phyloP scores from a whole-genome alignment of 805 yeast species.

The Teunomyces cretensis region DNA sequence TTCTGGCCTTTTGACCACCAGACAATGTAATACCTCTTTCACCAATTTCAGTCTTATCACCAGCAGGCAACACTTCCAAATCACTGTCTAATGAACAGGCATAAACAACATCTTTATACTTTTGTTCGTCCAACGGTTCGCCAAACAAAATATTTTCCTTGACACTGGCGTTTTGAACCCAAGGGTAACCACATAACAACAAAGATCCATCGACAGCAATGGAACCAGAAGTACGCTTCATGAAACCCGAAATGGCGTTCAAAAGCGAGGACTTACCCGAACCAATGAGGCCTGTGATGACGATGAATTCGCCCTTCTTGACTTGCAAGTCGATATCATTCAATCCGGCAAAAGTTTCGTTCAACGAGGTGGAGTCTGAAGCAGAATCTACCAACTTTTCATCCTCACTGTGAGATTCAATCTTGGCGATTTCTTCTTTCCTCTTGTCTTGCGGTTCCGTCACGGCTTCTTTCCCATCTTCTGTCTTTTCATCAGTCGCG shows the following conservation, averaged over 20 bases:
- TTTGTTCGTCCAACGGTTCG: conserved; percentile 44
- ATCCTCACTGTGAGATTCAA: not conserved
- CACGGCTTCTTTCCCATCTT: conserved; percentile 9
- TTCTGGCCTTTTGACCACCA: conserved; percentile 89
- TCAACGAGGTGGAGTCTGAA: conserved; percentile 5
- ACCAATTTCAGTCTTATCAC: conserved; percentile 79
- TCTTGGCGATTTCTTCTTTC: conserved; percentile 3
- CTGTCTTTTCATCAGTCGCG: conserved; percentile 18
- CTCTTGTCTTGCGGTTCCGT: conserved; percentile 22
- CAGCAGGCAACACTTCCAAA: conserved; percentile 65
- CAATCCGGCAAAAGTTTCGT: conserved; percentile 42
- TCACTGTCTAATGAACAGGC: conserved; percentile 72
- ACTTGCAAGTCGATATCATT: conserved; percentile 52
- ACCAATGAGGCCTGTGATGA: conserved; percentile 79
- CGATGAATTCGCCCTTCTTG: conserved; percentile 66
- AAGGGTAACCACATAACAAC: conserved; percentile 63
- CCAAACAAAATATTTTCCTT: conserved; percentile 77
- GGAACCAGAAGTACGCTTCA: conserved; percentile 55
- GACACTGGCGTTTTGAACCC: conserved; percentile 83
- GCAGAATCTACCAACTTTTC: conserved; percentile 6
- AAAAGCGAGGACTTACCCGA: conserved; percentile 78
- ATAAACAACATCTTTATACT: conserved; percentile 53
- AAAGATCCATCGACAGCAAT: conserved; percentile 54
- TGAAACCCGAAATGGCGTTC: conserved; percentile 68
- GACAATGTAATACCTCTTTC: conserved; percentile 82